phyloP scores from a whole-genome alignment of 495 filamentous ascomycete genomes.

The Clohesyomyces aquaticus region DNA sequence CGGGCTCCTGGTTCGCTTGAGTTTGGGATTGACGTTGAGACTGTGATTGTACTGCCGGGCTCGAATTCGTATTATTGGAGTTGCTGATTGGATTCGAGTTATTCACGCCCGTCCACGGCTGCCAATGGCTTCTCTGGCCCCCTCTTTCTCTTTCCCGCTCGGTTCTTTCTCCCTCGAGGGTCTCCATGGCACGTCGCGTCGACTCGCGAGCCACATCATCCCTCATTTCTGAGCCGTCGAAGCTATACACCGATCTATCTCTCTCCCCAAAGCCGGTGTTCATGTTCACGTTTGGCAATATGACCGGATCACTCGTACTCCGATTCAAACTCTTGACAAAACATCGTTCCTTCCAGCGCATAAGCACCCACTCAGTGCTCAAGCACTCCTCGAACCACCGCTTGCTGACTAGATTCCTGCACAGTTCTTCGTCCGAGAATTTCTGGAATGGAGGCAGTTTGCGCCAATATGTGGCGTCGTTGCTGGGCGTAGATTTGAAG shows the following conservation, averaged over 20 bases:
- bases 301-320: conserved; percentile 20
- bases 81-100: too few species aligned
- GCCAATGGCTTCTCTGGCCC: neutral
- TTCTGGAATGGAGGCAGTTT: conserved; percentile 69
- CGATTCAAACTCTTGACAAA: conserved; percentile 58
- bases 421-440: conserved; percentile 61
- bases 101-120: too few species aligned
- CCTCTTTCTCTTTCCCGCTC: neutral
- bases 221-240: too few species aligned
- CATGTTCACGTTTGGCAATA: neutral
- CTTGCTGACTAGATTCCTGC: conserved; percentile 61
- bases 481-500: conserved; percentile 62
- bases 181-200: too few species aligned
- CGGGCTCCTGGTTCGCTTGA: conserved; percentile 1
- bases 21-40: neutral
- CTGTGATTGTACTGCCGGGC: too few species aligned
- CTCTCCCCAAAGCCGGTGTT: too few species aligned
- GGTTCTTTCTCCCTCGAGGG: neutral
- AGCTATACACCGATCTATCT: too few species aligned
- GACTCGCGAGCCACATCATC: too few species aligned
- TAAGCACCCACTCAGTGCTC: conserved; percentile 67
- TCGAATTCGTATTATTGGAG: too few species aligned
- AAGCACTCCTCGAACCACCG: conserved; percentile 60
- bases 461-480: conserved; percentile 73
- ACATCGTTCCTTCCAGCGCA: conserved; percentile 82